Base-by-base conservation (phyloP, 495 filamentous ascomycete genomes). In the Umbilicaria muhlenbergii region DNA sequence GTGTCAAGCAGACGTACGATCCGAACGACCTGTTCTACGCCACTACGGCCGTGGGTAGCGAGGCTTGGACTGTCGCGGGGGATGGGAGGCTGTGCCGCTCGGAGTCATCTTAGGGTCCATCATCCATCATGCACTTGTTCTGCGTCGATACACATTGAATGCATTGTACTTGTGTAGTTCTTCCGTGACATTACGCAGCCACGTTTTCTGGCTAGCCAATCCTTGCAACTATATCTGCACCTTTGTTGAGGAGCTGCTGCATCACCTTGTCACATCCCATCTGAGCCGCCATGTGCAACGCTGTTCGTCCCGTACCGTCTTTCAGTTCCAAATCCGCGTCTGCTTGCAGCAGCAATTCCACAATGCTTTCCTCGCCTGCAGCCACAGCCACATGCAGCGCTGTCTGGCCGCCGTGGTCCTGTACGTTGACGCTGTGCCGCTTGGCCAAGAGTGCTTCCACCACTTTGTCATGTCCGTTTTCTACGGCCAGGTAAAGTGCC, bases 1-100 rank as follows among this genome's bases (percentile, higher is more conserved):
- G 46, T 10, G 59, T 73, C 41, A 73, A 75, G 57, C 37, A 46
- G 1, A 60, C 60, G 38, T 64, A 73, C 13, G 77, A 83, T 57
- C 76, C 78, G 0, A 42, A 63, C 8, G 64, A 69, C 36, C 55
- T 80, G 3, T 68, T 81, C 34, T 81, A 75, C 62, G 78, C 67
- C 34, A 54, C 50, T 12, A 70, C 69, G 2, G 77, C 70, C 16
- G 77, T 81, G 2, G 77, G 77, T 3, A 75, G 70, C 45, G 77
- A 81, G 37, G 59, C 61, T 14, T 81, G 77, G 76, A 44, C 14
- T 1, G 53, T 54, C 34, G 36, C 35, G 1, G 31, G 43, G 2
- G 51, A 54, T 50, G 65, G 66, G n/a, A 51, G 63, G 8, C 36
- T 68, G 36, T 68, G 66, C 35, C n/a, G n/a, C n/a, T n/a, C n/a